phyloP scores from a whole-genome alignment of 1,284 basidiomycete species.

The Fistulinella cinereoalba region DNA sequence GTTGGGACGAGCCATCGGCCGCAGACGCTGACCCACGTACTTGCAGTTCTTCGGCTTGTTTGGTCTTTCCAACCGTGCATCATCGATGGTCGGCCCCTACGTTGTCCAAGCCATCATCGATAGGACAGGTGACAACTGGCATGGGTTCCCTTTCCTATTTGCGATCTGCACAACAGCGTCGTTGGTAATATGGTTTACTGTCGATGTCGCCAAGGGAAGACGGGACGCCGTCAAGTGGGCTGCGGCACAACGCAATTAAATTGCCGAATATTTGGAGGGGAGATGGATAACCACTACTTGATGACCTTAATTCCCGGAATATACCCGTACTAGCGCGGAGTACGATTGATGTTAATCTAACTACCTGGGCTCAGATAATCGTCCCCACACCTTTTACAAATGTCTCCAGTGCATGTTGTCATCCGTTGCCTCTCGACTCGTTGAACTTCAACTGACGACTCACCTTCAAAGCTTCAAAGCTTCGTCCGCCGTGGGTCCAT shows the following conservation, averaged over 20 bases:
- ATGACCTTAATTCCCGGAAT: no score
- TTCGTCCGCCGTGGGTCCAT: no score
- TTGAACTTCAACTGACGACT: no score
- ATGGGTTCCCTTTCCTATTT: slow-evolving; percentile 79
- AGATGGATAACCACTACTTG: no score
- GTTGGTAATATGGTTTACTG: slow-evolving; percentile 32
- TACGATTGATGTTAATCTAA: no score
- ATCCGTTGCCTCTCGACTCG: no score
- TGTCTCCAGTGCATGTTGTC: no score
- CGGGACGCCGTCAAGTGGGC: background rate
- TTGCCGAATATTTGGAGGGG: no score
- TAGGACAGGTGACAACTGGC: slow-evolving; percentile 69
- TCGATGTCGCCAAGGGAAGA: slow-evolving; percentile 16
- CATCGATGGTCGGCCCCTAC: slow-evolving; percentile 77
- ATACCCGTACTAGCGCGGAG: no score
- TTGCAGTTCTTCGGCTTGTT: slow-evolving; percentile 77
- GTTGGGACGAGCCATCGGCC: background rate
- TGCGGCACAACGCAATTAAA: background rate
- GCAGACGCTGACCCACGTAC: background rate
- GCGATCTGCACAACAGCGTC: slow-evolving; percentile 64
- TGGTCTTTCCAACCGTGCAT: slow-evolving; percentile 79
- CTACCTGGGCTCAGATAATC: no score
- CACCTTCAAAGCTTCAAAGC: no score
- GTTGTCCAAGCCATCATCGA: slow-evolving; percentile 79
- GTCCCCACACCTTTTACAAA: no score